Evolutionary conservation across 768 basidiomycete species (phyloP).

Genomic region (Leccinum subgranulosum): DNA sequence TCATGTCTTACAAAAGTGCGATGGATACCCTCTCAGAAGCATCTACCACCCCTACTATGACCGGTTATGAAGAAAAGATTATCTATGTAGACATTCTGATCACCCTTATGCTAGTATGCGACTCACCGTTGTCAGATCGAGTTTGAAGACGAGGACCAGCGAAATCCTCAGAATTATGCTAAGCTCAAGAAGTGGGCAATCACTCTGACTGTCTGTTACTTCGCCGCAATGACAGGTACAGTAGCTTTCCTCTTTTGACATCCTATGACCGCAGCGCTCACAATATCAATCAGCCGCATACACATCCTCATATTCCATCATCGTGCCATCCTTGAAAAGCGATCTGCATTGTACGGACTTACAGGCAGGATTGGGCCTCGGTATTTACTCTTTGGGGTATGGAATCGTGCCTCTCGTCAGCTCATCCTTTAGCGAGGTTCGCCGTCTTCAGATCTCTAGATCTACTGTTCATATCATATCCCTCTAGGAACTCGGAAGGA

Average conservation of each 20-base stretch:
- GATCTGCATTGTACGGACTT: conserved; percentile 42
- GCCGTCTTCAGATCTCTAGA: background rate
- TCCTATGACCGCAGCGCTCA: background rate
- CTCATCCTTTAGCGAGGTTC: conserved; percentile 60
- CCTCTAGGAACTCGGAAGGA: conserved; percentile 57
- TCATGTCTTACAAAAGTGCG: conserved; percentile 10
- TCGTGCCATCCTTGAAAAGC: conserved; percentile 50
- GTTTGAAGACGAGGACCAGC: conserved; percentile 37
- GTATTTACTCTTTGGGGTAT: conserved; percentile 57
- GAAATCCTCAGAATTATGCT: conserved; percentile 39
- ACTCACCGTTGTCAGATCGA: conserved; percentile 33
- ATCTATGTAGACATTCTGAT: conserved; percentile 6
- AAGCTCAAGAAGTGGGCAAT: conserved; percentile 40
- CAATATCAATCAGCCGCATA: conserved; percentile 39
- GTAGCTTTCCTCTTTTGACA: background rate
- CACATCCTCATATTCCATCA: conserved; percentile 51
- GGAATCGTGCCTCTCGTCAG: conserved; percentile 58
- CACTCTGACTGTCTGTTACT: conserved; percentile 29
- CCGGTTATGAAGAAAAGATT: conserved; percentile 2
- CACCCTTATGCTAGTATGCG: background rate
- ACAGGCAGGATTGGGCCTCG: conserved; percentile 46
- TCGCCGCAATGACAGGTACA: conserved; percentile 25
- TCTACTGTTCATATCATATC: background rate
- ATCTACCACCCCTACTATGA: background rate
- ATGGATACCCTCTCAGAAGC: background rate